These are phyloP conservation scores for Ophiostoma ulmi DNA, from an alignment of 2,329 filamentous ascomycete genomes.

Conservation along the genomic window DNA sequence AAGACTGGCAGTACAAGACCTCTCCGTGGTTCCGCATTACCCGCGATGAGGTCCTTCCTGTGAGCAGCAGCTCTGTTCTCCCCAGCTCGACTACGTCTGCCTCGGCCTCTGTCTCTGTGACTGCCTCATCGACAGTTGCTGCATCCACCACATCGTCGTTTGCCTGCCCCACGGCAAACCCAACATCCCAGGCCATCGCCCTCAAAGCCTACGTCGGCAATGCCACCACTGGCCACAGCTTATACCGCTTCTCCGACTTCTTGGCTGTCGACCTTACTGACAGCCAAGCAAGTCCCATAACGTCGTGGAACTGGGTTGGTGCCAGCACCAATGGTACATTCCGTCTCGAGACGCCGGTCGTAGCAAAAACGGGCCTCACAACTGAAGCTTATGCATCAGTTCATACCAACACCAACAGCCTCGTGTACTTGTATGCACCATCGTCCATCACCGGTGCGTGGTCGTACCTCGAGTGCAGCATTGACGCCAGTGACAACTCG, in stretches of 20 bases:
- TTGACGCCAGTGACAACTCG: neutral
- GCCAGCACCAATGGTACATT: neutral
- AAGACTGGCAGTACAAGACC: slow-evolving; percentile 25
- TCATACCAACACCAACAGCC: slow-evolving; percentile 4
- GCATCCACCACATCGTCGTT: neutral
- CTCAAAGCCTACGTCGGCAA: neutral
- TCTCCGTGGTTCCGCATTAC: neutral
- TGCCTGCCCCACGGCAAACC: neutral
- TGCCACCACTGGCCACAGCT: neutral
- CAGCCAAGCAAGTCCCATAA: neutral
- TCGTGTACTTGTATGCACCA: neutral
- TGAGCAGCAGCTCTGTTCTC: neutral
- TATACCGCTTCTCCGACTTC: neutral
- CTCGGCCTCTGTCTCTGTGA: neutral
- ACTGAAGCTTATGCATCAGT: neutral
- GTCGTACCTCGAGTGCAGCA: slow-evolving; percentile 9
- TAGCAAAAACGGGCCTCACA: neutral
- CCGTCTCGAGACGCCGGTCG: neutral
- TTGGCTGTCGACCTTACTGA: neutral
- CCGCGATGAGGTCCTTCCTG: neutral
- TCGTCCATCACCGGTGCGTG: neutral
- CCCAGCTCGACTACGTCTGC: neutral
- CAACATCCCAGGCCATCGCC: neutral
- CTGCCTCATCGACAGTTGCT: neutral
- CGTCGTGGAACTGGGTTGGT: neutral